Base-by-base conservation (phyloP, 148 eudicot genomes). In the Beta vulgaris region DNA sequence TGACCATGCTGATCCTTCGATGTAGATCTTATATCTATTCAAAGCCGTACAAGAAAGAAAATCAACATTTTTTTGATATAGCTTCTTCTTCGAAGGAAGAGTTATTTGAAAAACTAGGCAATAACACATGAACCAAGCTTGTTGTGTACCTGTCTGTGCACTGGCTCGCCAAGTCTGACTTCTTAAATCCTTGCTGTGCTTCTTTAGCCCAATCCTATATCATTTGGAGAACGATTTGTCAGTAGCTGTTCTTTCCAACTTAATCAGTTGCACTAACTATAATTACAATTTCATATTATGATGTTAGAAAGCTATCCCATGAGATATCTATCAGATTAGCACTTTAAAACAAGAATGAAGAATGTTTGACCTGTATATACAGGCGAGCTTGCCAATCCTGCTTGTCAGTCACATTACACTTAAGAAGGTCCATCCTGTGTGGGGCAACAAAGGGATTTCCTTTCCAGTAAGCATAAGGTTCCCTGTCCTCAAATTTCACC, bases 1-100 rank as follows among this genome's bases (percentile, higher is more conserved):
- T 15, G 94, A 92, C 94, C 97, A 92, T 18, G 97, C 91, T 25
- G 89, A 87, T 31, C 97, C 94, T 79, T 92, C 94, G 5, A 92
- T 85, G 71, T 92, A 92, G 44, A 92, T 90, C 72, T 92, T 92
- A 74, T 90, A 92, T 74, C 97, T 91, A 76, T 53, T 32, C 19
- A 42, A 73, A 46, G 76, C 6, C 67, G 68, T 34, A 68, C 29
- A 73, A 53, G 11, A 36, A 26, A 43, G 6, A 69, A 40, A 18
- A 43, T 18, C 28, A 48, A 44, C 63, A 51, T 29, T 55, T 40
- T n/a, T 16, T 73, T 49, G 3, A n/a, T 15, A 40, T 43, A 55
- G 39, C 31, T 42, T 72, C 31, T 42, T 72, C 65, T 12, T 8
- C 15, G 10, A 25, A 34, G 7, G 43, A 42, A 43, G 39, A 13